Conservation (phyloP, 106 monocot genomes). For the Apostasia ramifera region DNA sequence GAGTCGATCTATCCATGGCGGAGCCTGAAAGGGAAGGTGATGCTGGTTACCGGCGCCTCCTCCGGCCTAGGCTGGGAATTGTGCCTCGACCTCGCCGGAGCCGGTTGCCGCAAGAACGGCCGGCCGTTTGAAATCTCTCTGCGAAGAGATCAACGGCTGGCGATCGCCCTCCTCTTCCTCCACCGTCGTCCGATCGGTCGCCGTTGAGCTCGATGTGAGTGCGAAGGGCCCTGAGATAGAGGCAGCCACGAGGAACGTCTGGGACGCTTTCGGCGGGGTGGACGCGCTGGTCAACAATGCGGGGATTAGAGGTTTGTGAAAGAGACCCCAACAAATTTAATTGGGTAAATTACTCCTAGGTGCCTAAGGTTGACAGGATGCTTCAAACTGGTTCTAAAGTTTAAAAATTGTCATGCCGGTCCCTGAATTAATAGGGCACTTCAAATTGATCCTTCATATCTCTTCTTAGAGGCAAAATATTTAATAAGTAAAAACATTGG, state of each 20-base stretch:
- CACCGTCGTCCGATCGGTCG: constrained; percentile 18
- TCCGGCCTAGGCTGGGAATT: constrained; percentile 52
- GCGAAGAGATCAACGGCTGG: constrained; percentile 48
- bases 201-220: constrained; percentile 50
- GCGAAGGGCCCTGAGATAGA: constrained; percentile 11
- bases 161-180: neutral
- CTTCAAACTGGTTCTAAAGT: no score
- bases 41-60: constrained; percentile 67
- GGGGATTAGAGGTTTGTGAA: constrained; percentile 39
- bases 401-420: no score
- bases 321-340: neutral
- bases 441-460: no score
- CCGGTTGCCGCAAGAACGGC: constrained; percentile 42
- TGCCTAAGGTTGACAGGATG: no score
- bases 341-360: no score
- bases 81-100: constrained; percentile 40
- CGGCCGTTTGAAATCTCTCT: constrained; percentile 36
- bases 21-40: constrained; percentile 48
- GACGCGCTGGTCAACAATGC: constrained; percentile 57
- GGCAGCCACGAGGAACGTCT: constrained; percentile 28
- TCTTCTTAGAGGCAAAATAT: no score
- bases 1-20: constrained; percentile 15
- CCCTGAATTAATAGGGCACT: no score
- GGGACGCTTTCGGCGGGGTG: constrained; percentile 52
- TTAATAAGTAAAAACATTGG: no score